Conservation (phyloP, 371 early-diverging fungal species). For the Mortierella sp. region DNA sequence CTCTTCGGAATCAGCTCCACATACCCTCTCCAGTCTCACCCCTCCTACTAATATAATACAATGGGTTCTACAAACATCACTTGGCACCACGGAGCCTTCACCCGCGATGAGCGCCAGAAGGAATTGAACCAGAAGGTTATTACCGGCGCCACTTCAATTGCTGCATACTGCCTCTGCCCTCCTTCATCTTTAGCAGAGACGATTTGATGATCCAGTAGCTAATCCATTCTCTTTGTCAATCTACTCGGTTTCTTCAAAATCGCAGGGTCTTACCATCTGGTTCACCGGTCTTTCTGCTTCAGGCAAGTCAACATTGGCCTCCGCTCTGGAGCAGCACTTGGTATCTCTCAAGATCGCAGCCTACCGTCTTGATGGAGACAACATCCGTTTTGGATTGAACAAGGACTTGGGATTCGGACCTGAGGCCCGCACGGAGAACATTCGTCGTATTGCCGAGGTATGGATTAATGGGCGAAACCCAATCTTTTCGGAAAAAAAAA, state of each 20-base stretch:
- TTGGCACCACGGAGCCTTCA: slow-evolving; percentile 88
- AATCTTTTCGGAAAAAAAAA: not conserved
- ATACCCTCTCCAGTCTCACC: not conserved
- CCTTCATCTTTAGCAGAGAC: not conserved
- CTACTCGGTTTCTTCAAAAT: not conserved
- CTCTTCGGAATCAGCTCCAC: slow-evolving; percentile 5
- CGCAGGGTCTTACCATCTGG: slow-evolving; percentile 89
- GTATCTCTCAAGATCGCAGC: slow-evolving; percentile 78
- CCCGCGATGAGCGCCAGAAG: slow-evolving; percentile 79
- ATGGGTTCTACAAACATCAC: slow-evolving; percentile 87
- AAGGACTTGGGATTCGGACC: slow-evolving; percentile 94
- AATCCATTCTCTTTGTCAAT: not conserved
- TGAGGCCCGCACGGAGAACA: slow-evolving; percentile 93
- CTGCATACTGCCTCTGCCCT: not conserved
- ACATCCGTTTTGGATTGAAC: slow-evolving; percentile 95
- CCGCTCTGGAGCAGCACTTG: slow-evolving; percentile 89
- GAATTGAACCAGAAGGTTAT: slow-evolving; percentile 79
- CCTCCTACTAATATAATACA: slow-evolving; percentile 20
- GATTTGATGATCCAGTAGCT: not conserved
- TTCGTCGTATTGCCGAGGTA: slow-evolving; percentile 92
- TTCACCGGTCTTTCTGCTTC: slow-evolving; percentile 95
- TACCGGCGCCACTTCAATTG: not conserved
- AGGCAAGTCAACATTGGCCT: slow-evolving; percentile 93
- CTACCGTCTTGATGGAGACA: slow-evolving; percentile 96
- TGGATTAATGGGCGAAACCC: not conserved